phyloP scores from a whole-genome alignment of 164 flowering plant species.

The Nymphaea colorata region DNA sequence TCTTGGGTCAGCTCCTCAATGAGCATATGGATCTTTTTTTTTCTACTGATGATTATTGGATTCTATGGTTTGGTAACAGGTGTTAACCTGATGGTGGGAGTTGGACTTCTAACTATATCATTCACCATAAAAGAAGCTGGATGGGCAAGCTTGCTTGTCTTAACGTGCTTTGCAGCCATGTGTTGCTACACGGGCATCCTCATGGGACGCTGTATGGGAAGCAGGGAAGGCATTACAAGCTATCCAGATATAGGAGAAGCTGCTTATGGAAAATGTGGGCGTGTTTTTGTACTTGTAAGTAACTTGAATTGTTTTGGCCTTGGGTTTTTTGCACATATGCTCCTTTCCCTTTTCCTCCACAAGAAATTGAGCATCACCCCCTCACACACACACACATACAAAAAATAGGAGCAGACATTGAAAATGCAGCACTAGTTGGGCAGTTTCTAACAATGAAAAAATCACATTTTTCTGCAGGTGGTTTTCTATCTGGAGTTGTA shows the following conservation, averaged over 20 bases:
- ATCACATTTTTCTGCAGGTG: slow-evolving; percentile 38
- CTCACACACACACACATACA: too few species aligned
- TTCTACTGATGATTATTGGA: neutral
- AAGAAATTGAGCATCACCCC: too few species aligned
- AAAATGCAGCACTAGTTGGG: too few species aligned
- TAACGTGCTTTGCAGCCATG: slow-evolving; percentile 44
- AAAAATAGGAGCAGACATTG: too few species aligned
- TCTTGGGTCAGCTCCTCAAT: too few species aligned
- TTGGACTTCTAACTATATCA: slow-evolving; percentile 84
- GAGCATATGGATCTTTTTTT: neutral
- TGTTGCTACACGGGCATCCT: slow-evolving; percentile 75
- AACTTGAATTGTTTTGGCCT: neutral
- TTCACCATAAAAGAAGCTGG: slow-evolving; percentile 77
- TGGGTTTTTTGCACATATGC: too few species aligned
- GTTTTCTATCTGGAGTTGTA: slow-evolving; percentile 66
- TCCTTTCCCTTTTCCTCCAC: too few species aligned
- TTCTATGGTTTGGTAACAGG: slow-evolving; percentile 20
- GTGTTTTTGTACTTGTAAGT: neutral
- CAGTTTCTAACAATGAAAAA: too few species aligned
- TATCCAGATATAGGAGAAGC: slow-evolving; percentile 14
- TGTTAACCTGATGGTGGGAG: slow-evolving; percentile 73
- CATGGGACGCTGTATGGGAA: slow-evolving; percentile 69
- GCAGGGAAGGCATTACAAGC: slow-evolving; percentile 44
- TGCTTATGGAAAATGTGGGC: slow-evolving; percentile 1
- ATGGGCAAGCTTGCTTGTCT: slow-evolving; percentile 53